phyloP scores from a whole-genome alignment of 2,329 filamentous ascomycete genomes.

The Alternaria triticimaculans region DNA sequence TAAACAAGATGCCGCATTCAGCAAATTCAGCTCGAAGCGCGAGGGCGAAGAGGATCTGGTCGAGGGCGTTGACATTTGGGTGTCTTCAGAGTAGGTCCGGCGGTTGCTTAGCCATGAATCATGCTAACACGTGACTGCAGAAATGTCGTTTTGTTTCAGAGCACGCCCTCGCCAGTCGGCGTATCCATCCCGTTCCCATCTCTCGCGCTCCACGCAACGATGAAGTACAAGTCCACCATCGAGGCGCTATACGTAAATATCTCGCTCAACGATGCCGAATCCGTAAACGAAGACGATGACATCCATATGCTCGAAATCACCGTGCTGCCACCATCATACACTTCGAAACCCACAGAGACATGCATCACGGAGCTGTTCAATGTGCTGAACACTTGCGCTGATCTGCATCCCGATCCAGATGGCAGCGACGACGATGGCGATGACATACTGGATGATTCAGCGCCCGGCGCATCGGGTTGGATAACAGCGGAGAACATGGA shows the following conservation, averaged over 20 bases:
- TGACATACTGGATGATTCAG: slow-evolving; percentile 54
- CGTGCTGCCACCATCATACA: slow-evolving; percentile 60
- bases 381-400: slow-evolving; percentile 76
- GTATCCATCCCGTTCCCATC: slow-evolving; percentile 75
- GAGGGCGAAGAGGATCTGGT: slow-evolving; percentile 41
- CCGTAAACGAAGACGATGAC: slow-evolving; percentile 66
- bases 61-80: slow-evolving; percentile 55
- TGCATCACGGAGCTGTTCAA: slow-evolving; percentile 64
- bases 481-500: slow-evolving; percentile 92
- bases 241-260: slow-evolving; percentile 49
- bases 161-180: slow-evolving; percentile 60
- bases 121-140: slow-evolving; percentile 13
- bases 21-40: slow-evolving; percentile 51
- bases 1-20: slow-evolving; percentile 54
- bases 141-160: slow-evolving; percentile 71
- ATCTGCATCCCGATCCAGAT: slow-evolving; percentile 75
- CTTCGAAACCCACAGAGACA: slow-evolving; percentile 30
- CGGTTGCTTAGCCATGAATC: neutral
- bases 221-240: slow-evolving; percentile 57
- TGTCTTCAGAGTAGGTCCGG: slow-evolving; percentile 52
- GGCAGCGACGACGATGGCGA: slow-evolving; percentile 65
- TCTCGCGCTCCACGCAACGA: slow-evolving; percentile 77
- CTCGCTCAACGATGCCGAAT: slow-evolving; percentile 59
- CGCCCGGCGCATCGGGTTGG: slow-evolving; percentile 79
- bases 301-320: slow-evolving; percentile 72